Percentiles rank a stretch among this genome's conserved stretches.
phyloP scores from a whole-genome alignment of 805 yeast genomes.

The Ogataea neopini region DNA sequence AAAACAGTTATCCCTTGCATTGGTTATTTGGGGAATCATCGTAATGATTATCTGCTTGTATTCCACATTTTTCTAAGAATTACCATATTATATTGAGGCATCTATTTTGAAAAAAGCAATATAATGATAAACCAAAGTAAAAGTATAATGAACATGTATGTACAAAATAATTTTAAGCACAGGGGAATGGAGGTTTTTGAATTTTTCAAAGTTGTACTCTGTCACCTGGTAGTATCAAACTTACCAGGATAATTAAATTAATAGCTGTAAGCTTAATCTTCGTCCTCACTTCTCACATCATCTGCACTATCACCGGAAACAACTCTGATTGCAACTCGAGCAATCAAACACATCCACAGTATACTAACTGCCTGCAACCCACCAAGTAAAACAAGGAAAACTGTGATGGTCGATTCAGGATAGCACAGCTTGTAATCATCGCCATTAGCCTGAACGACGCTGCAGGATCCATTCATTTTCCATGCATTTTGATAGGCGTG shows the following conservation, averaged over 20 bases:
- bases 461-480: constrained; percentile 48
- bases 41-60: constrained; percentile 58
- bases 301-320: constrained; percentile 76
- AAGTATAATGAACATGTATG: constrained; percentile 2
- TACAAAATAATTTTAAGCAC: constrained; percentile 4
- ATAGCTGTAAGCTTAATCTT: constrained; percentile 42
- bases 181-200: too few species aligned
- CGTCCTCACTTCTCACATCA: constrained; percentile 83
- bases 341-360: constrained; percentile 75
- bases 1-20: constrained; percentile 35
- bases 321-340: constrained; percentile 69
- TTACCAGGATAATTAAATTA: not conserved
- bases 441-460: constrained; percentile 30
- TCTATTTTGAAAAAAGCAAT: constrained; percentile 31
- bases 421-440: constrained; percentile 45
- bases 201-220: not conserved
- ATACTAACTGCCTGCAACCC: constrained; percentile 65
- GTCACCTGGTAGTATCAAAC: not conserved
- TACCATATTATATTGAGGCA: not conserved
- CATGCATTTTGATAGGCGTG: constrained; percentile 54
- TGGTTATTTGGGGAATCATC: constrained; percentile 52
- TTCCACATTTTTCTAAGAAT: constrained; percentile 39
- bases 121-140: not conserved
- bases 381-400: constrained; percentile 56
- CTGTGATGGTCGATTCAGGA: constrained; percentile 44